Base-by-base conservation (phyloP, 164 flowering plant genomes). In the Nelumbo lutea region DNA sequence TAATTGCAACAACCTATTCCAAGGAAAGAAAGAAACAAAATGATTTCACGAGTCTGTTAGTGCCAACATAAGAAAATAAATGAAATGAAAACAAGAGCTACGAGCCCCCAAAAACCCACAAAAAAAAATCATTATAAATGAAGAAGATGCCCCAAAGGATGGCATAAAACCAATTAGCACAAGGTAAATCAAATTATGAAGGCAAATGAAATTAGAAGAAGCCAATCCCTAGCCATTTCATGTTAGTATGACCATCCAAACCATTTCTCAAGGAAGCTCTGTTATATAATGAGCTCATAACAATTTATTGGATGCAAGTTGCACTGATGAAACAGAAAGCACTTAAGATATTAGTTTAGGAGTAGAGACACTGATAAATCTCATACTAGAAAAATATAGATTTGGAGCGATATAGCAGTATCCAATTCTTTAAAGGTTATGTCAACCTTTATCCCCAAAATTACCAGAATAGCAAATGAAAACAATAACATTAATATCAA, bases 1-100 rank as follows among this genome's bases (percentile, higher is more conserved):
- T 89, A 56, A 96, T 91, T 41, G 99, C 99, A 70, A 88, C 89
- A 76, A 96, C 97, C 99, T 94, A 62, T 62, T 27, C 53, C 70
- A 80, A 74, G 68, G 71, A 27, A 75, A 71, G 58, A 53, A 9
- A 8, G 62, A 61, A 51, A 48, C 14, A 45, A 4, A 59, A 44
- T 51, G 11, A 51, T 0, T 46, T 42, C 27, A 51, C 53, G 6
- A 52, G 44, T 62, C 43, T 27, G 45, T 40, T 9, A 42, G 41
- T 47, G 50, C 57, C 40, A n/a, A 43, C 6, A 42, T 3, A 9
- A 48, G 45, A 42, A 40, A 42, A 13, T 11, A 15, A 71, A 65
- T n/a, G 8, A 42, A 38, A 3, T 4, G 0, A 61, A 61, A 1
- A 5, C 2, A 1, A 61, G 42, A 13, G 4, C 13, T 9, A 61